Evolutionary conservation across 1,139 yeast genomes (phyloP).

Genomic region (Geotrichum fermentans): DNA sequence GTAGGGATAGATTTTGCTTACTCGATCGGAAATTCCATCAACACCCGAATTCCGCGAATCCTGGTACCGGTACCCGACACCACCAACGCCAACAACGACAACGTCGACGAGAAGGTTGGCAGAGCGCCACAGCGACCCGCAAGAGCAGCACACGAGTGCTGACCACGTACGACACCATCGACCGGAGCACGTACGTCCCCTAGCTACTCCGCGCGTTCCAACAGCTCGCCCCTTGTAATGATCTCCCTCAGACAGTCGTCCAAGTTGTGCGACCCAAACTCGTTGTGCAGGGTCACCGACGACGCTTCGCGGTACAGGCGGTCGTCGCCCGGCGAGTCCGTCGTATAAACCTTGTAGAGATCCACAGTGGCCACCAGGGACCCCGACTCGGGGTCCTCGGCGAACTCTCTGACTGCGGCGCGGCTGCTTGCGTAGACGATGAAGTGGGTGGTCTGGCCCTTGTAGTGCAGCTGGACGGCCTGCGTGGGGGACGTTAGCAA

Average conservation of each 20-base stretch:
- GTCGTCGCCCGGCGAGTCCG: slow-evolving; percentile 5
- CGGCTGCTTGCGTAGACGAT: slow-evolving; percentile 12
- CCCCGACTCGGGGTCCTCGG: slow-evolving; percentile 13
- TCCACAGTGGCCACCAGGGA: slow-evolving; percentile 16
- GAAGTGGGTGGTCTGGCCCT: slow-evolving; percentile 12
- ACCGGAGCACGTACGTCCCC: too few species aligned
- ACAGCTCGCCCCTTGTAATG: slow-evolving; percentile 1
- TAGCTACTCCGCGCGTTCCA: too few species aligned
- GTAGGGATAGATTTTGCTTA: background rate
- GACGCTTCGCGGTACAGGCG: slow-evolving; percentile 13
- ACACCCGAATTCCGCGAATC: too few species aligned
- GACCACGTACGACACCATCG: too few species aligned
- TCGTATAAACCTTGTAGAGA: slow-evolving; percentile 13
- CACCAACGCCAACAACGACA: too few species aligned
- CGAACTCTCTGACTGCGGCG: slow-evolving; percentile 12
- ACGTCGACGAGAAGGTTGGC: too few species aligned
- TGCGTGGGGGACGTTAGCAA: background rate
- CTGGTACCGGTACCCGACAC: too few species aligned
- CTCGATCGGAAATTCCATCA: background rate
- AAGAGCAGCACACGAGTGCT: too few species aligned
- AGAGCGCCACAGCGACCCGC: too few species aligned
- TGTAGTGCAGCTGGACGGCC: slow-evolving; percentile 13
- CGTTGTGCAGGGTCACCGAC: slow-evolving; percentile 13
- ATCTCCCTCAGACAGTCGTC: slow-evolving; percentile 11
- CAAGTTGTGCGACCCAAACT: slow-evolving; percentile 17